Percentiles rank a stretch among this genome's conserved stretches.
Evolutionary conservation across 805 yeast species (phyloP).

Genomic region (Ogataea pini): DNA sequence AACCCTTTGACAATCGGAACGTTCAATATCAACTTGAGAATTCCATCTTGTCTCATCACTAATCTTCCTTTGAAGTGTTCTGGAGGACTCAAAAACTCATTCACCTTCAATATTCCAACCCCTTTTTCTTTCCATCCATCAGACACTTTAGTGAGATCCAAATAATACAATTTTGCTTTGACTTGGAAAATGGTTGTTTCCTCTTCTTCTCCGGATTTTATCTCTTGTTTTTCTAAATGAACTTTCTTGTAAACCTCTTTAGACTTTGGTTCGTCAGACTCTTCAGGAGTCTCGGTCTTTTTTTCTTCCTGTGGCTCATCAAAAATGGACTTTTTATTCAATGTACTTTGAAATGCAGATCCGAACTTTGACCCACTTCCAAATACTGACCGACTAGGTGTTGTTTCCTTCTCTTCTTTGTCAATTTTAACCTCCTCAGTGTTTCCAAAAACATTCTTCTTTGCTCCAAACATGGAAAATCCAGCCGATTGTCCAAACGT

Average conservation of each 20-base stretch:
- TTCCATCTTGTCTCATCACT: constrained; percentile 89
- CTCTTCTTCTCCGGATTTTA: constrained; percentile 87
- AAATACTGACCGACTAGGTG: constrained; percentile 33
- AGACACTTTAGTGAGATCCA: constrained; percentile 62
- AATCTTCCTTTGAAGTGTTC: constrained; percentile 54
- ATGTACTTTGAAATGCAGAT: constrained; percentile 56
- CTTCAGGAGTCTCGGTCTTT: constrained; percentile 24
- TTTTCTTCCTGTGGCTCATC: constrained; percentile 35
- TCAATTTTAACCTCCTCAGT: constrained; percentile 11
- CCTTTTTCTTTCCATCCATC: constrained; percentile 98
- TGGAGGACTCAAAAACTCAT: constrained; percentile 38
- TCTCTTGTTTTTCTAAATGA: constrained; percentile 57
- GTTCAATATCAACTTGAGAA: constrained; percentile 79
- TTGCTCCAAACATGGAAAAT: constrained; percentile 35
- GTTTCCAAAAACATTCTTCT: constrained; percentile 38
- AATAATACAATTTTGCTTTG: constrained; percentile 75
- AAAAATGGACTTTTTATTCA: constrained; percentile 57
- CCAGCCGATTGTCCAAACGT: constrained; percentile 48
- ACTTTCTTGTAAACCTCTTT: constrained; percentile 52
- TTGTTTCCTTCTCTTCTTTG: constrained; percentile 7
- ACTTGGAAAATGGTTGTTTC: constrained; percentile 69
- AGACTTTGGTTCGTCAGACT: constrained; percentile 32
- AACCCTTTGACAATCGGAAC: constrained; percentile 63
- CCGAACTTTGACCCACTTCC: constrained; percentile 49
- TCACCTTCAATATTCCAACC: constrained; percentile 81